Conservation (phyloP, 768 basidiomycete species). For the Kwoniella bestiolae region DNA sequence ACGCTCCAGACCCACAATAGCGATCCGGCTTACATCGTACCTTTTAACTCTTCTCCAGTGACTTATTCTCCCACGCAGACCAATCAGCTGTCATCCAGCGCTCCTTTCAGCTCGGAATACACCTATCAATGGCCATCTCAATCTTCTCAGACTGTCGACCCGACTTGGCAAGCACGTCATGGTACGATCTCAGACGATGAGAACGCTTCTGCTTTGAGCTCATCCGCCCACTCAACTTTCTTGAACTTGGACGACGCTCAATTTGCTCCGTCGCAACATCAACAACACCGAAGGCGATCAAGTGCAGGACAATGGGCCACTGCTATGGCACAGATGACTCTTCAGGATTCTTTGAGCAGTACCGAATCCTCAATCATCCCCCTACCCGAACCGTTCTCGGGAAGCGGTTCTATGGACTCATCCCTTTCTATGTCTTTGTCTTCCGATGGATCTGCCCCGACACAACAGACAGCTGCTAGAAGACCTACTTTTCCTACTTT, state of each 20-base stretch:
- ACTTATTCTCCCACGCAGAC: slow-evolving; percentile 16
- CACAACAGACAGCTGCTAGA: neutral
- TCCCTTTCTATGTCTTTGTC: neutral
- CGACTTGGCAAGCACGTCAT: slow-evolving; percentile 25
- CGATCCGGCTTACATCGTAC: slow-evolving; percentile 7
- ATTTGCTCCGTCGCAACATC: neutral
- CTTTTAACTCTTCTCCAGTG: neutral
- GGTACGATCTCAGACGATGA: slow-evolving; percentile 8
- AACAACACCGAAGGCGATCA: slow-evolving; percentile 29
- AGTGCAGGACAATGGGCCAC: slow-evolving; percentile 45
- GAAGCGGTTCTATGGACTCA: neutral
- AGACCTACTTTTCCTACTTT: slow-evolving; percentile 33
- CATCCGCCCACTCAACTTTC: slow-evolving; percentile 26
- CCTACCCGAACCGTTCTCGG: slow-evolving; percentile 7
- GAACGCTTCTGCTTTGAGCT: slow-evolving; percentile 10
- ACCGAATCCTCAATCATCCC: slow-evolving; percentile 9
- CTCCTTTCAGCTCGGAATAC: neutral
- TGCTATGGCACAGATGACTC: slow-evolving; percentile 49
- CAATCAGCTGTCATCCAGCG: neutral
- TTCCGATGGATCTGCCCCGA: neutral
- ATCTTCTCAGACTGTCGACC: slow-evolving; percentile 8
- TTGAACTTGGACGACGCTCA: slow-evolving; percentile 18
- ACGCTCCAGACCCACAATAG: slow-evolving; percentile 10
- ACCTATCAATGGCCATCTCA: slow-evolving; percentile 11
- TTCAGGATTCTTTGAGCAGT: slow-evolving; percentile 34